These are phyloP conservation scores for Retiboletus flavoniger DNA, from an alignment of 1,284 basidiomycete genomes.

Conservation along the genomic window DNA sequence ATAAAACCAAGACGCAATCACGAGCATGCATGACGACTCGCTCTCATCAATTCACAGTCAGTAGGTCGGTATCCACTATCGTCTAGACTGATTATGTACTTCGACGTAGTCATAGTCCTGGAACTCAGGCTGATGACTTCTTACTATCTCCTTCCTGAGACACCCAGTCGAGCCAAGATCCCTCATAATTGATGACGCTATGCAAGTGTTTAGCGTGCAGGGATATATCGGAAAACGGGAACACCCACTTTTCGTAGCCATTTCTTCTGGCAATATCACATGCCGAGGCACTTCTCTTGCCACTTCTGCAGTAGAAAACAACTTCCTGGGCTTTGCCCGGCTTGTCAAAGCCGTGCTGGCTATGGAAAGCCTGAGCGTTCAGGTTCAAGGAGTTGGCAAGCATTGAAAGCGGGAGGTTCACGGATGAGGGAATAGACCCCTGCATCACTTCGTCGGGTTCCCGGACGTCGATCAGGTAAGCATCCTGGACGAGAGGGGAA, in stretches of 20 bases:
- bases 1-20: background rate
- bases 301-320: constrained; percentile 93
- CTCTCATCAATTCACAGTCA: background rate
- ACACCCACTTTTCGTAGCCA: constrained; percentile 78
- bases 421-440: constrained; percentile 93
- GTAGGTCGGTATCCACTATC: background rate
- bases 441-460: constrained; percentile 92
- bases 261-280: constrained; percentile 81
- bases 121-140: constrained; percentile 11
- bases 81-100: constrained; percentile 9
- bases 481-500: constrained; percentile 48
- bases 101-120: background rate
- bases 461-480: constrained; percentile 89
- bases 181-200: constrained; percentile 84
- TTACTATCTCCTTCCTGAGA: constrained; percentile 51
- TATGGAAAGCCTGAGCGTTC: constrained; percentile 58
- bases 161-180: constrained; percentile 93
- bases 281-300: constrained; percentile 81
- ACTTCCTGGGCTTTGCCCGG: constrained; percentile 77
- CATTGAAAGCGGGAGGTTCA: constrained; percentile 87
- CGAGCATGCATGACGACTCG: background rate
- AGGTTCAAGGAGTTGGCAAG: constrained; percentile 73
- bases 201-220: background rate
- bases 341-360: constrained; percentile 82
- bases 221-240: background rate